Conservation (phyloP, 345 rosid species). For the Populus deltoides region DNA sequence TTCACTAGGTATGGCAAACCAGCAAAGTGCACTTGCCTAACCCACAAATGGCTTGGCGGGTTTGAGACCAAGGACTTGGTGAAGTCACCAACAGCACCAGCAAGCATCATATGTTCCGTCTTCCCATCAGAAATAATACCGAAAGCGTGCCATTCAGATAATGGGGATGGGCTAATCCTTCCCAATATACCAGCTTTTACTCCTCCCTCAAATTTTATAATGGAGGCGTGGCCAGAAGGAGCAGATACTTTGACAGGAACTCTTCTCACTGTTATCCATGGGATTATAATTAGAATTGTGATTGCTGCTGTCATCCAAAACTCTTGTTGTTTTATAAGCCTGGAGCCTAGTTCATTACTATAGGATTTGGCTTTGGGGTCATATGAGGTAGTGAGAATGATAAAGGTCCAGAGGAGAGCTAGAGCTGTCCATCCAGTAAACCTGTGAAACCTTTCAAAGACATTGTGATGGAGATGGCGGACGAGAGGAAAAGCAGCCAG, state of each 20-base stretch:
- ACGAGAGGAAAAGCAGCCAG: conserved; percentile 71
- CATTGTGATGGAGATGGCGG: conserved; percentile 80
- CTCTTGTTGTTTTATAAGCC: conserved; percentile 50
- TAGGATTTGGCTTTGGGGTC: conserved; percentile 58
- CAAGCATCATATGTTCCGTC: conserved; percentile 79
- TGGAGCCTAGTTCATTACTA: conserved; percentile 38
- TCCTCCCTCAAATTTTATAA: conserved; percentile 69
- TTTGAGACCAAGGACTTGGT: conserved; percentile 59
- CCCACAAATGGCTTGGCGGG: conserved; percentile 80
- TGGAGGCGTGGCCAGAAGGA: conserved; percentile 73
- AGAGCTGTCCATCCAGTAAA: conserved; percentile 77
- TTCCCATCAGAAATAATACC: conserved; percentile 79
- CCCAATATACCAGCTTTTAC: conserved; percentile 70
- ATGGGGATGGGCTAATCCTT: conserved; percentile 86
- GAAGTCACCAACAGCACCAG: conserved; percentile 87
- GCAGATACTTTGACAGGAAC: conserved; percentile 51
- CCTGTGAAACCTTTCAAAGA: conserved; percentile 69
- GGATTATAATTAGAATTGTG: conserved; percentile 51
- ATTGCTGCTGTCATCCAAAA: conserved; percentile 73
- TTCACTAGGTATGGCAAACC: conserved; percentile 72
- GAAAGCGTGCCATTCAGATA: conserved; percentile 92
- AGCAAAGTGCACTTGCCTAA: conserved; percentile 66
- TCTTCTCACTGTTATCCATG: conserved; percentile 74
- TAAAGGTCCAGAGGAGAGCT: conserved; percentile 63
- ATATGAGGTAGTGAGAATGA: conserved; percentile 54